phyloP scores from a whole-genome alignment of 768 basidiomycete genomes.

The Cytidiella melzeri region DNA sequence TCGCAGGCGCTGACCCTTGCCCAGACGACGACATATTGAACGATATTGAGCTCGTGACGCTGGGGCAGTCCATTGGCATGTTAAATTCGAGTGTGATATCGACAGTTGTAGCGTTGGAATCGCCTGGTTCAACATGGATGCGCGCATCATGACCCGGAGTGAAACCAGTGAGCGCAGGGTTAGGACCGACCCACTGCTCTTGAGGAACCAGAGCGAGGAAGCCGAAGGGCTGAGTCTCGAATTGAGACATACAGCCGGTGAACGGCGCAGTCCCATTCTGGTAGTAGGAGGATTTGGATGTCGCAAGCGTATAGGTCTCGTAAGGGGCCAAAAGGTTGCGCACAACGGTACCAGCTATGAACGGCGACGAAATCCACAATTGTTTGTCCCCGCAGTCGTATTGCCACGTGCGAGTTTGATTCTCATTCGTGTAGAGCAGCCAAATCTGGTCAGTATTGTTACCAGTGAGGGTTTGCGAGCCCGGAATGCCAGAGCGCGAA shows the following conservation, averaged over 20 bases:
- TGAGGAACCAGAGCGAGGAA: slow-evolving; percentile 78
- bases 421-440: slow-evolving; percentile 85
- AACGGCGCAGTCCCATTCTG: slow-evolving; percentile 53
- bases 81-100: slow-evolving; percentile 79
- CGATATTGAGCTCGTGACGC: slow-evolving; percentile 55
- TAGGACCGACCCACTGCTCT: slow-evolving; percentile 60
- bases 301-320: slow-evolving; percentile 65
- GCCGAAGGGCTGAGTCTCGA: slow-evolving; percentile 69
- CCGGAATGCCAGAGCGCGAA: slow-evolving; percentile 54
- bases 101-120: slow-evolving; percentile 49
- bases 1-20: slow-evolving; percentile 47
- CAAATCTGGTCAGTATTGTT: slow-evolving; percentile 64
- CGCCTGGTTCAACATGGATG: slow-evolving; percentile 39
- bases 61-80: slow-evolving; percentile 63
- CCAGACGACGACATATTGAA: slow-evolving; percentile 69
- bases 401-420: slow-evolving; percentile 57
- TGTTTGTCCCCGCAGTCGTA: slow-evolving; percentile 46
- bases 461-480: slow-evolving; percentile 58
- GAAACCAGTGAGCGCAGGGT: slow-evolving; percentile 74
- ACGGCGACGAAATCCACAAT: slow-evolving; percentile 81
- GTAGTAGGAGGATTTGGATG: slow-evolving; percentile 61
- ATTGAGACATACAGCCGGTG: slow-evolving; percentile 62
- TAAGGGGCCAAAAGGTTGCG: slow-evolving; percentile 80
- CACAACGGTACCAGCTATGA: slow-evolving; percentile 49
- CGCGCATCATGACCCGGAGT: slow-evolving; percentile 84